Evolutionary conservation across 176 grass and related monocot species (phyloP), one percentile per base, ranked within the genome.

Genomic region (Carex myosuroides): DNA sequence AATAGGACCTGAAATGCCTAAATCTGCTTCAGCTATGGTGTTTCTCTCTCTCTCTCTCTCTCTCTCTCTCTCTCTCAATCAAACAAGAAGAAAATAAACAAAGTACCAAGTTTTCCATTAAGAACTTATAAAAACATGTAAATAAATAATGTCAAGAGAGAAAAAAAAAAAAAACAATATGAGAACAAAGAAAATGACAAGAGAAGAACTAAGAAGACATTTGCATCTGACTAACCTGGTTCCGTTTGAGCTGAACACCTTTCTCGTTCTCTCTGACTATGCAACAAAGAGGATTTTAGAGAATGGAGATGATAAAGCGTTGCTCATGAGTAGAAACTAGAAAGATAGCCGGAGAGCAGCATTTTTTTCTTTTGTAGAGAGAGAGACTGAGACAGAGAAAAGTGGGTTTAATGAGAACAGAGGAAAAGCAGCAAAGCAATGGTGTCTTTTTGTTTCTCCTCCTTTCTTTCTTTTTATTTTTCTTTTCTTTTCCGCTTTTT

Each of bases 221-320:
- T 32, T 18, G 73, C 22, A 32, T 56, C 73, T 57, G 42, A 73
- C 73, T 57, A 20, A 73, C 42, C 73, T 78, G 60, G 30, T 33
- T 64, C 16, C 48, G 80, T 68, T 68, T 68, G 1, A 68, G 58
- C 60, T 83, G 41, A 66, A 6, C 41, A 66, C 41, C 80, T 66
- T 30, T 82, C 80, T 66, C 61, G 33, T 30, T 78, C 48, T 78
- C 64, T 85, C 42, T 22, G 71, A 54, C 71, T 86, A 20, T 70
- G 8, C 71, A 64, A 79, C 70, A 60, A 42, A 78, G 73, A 78
- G 24, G 50, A 29, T 78, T 70, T 44, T 20, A 74, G 70, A 74
- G 70, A 7, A 74, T 52, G 44, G 21, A 74, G 12, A 22, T 9
- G 12, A 22, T 3, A 54, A 77, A 77, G 50, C 44, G 22, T 16